phyloP scores from a whole-genome alignment of 2,329 filamentous ascomycete species.

The Helotiales sp. region DNA sequence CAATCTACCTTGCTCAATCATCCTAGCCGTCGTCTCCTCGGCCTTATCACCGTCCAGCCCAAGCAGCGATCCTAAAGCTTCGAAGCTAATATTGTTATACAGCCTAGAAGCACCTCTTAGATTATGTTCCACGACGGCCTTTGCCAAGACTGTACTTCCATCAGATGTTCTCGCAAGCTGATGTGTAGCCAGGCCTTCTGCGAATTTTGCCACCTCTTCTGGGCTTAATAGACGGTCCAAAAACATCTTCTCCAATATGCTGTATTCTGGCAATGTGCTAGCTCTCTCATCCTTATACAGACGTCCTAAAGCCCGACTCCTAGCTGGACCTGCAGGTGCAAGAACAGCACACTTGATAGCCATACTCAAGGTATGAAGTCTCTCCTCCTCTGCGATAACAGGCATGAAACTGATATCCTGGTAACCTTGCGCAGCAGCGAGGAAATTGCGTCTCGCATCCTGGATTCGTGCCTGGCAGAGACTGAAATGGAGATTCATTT shows the following conservation, averaged over 20 bases:
- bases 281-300: slow-evolving; percentile 93
- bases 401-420: slow-evolving; percentile 79
- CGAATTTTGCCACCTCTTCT: slow-evolving; percentile 84
- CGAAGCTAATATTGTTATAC: slow-evolving; percentile 76
- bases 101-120: slow-evolving; percentile 79
- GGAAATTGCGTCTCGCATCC: slow-evolving; percentile 85
- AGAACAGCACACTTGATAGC: slow-evolving; percentile 92
- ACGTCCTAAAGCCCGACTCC: slow-evolving; percentile 76
- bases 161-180: slow-evolving; percentile 89
- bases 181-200: slow-evolving; percentile 76
- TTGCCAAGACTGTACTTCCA: slow-evolving; percentile 88
- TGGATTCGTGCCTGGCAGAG: slow-evolving; percentile 91
- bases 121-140: slow-evolving; percentile 95
- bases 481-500: slow-evolving; percentile 80
- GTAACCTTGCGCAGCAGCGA: slow-evolving; percentile 85
- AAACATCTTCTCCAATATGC: slow-evolving; percentile 97
- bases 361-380: slow-evolving; percentile 79
- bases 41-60: slow-evolving; percentile 78
- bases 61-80: slow-evolving; percentile 73
- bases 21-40: slow-evolving; percentile 87
- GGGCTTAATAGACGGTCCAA: slow-evolving; percentile 80
- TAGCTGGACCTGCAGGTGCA: slow-evolving; percentile 83
- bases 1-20: slow-evolving; percentile 93
- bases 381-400: slow-evolving; percentile 82
- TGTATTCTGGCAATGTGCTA: slow-evolving; percentile 72